These are phyloP conservation scores for Ceratobasidium sp. DNA, from an alignment of 1,284 basidiomycete species.

Conservation along the genomic window DNA sequence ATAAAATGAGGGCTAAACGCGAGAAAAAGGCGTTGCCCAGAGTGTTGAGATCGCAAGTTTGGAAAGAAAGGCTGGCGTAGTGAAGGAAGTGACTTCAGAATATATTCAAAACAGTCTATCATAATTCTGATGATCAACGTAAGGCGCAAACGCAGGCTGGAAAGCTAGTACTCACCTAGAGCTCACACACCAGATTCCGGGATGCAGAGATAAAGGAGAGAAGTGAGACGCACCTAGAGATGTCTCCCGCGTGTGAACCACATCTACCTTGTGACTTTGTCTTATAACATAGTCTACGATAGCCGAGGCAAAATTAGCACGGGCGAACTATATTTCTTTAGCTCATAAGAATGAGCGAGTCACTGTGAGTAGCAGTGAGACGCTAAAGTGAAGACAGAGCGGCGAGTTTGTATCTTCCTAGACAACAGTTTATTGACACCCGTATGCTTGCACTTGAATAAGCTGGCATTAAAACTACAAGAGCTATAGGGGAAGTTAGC, in stretches of 20 bases:
- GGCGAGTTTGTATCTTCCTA: conserved; percentile 14
- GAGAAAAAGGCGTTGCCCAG: conserved; percentile 80
- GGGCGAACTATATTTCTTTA: conserved; percentile 64
- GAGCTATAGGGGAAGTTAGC: conserved; percentile 36
- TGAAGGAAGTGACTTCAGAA: not conserved
- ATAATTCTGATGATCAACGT: not conserved
- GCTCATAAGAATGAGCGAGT: conserved; percentile 87
- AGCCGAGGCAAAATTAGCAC: conserved; percentile 64
- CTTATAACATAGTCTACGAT: conserved; percentile 54
- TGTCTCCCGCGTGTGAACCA: conserved; percentile 74
- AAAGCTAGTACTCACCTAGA: not conserved
- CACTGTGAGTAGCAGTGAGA: conserved; percentile 73
- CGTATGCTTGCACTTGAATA: conserved; percentile 30
- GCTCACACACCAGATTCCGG: conserved; percentile 6
- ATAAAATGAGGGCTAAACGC: conserved; percentile 89
- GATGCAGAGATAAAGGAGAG: conserved; percentile 7
- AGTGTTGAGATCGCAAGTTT: conserved; percentile 77
- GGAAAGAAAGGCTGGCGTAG: not conserved
- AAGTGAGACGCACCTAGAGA: conserved; percentile 45
- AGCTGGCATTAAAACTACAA: conserved; percentile 35
- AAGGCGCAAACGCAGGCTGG: not conserved
- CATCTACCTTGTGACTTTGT: conserved; percentile 58
- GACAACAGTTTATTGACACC: not conserved
- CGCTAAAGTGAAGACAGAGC: conserved; percentile 77
- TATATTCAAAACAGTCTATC: not conserved